These are phyloP conservation scores for Oxytropis ochrocephala DNA, from an alignment of 306 rosid genomes.

Conservation along the genomic window DNA sequence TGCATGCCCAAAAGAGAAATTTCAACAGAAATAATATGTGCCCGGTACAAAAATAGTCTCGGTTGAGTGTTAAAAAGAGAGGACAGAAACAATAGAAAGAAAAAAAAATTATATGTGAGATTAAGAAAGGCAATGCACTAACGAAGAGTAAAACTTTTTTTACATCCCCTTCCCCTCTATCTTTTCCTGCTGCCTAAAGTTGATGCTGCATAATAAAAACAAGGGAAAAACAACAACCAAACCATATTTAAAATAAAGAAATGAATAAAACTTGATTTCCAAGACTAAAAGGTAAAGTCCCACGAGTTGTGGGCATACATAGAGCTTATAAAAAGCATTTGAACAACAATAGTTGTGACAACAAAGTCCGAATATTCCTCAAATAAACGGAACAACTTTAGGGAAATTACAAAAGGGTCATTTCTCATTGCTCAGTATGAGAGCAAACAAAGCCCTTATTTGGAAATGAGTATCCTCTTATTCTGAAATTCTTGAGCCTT, in stretches of 20 bases:
- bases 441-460: conserved; percentile 18
- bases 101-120: too few relatives aligned
- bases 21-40: too few relatives aligned
- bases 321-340: neutral
- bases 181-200: neutral
- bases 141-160: too few relatives aligned
- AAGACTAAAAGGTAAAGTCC: neutral
- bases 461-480: conserved; percentile 21
- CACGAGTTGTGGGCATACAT: neutral
- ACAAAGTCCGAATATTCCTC: conserved; percentile 13
- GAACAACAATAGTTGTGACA: neutral
- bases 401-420: conserved; percentile 5
- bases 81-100: too few relatives aligned
- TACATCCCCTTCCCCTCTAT: too few relatives aligned
- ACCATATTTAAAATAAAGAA: neutral
- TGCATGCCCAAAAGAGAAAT: too few relatives aligned
- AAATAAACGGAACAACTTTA: conserved; percentile 23
- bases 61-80: too few relatives aligned
- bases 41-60: too few relatives aligned
- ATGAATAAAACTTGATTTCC: conserved; percentile 6
- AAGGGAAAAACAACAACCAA: neutral
- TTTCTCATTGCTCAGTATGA: neutral
- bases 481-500: conserved; percentile 20
- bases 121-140: too few relatives aligned
- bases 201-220: neutral